A percentile compares a stretch with the other conserved stretches of the same genome.
phyloP scores from a whole-genome alignment of 257 asterid species.

The Capsicum baccatum region DNA sequence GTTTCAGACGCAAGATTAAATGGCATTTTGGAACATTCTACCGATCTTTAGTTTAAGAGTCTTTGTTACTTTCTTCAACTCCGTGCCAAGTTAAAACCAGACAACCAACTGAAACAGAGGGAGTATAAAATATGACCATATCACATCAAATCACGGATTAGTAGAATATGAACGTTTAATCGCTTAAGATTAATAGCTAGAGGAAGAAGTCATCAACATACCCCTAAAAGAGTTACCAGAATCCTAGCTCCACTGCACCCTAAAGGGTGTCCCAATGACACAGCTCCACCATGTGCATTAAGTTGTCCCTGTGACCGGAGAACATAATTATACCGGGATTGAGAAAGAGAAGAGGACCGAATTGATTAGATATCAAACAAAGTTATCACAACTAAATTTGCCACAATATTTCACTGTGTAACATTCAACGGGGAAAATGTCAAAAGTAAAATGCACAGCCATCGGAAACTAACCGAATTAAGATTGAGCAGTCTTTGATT shows the following conservation, averaged over 20 bases:
- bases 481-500: constrained; percentile 79
- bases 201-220: constrained; percentile 36
- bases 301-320: constrained; percentile 57
- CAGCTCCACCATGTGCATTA: constrained; percentile 93
- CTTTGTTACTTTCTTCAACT: no score
- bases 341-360: neutral
- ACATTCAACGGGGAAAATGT: neutral
- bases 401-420: neutral
- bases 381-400: neutral
- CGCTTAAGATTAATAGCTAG: neutral
- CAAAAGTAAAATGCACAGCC: constrained; percentile 26
- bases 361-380: neutral
- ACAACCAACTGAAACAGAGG: no score
- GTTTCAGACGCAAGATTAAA: no score
- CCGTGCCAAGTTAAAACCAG: no score
- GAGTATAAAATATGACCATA: neutral
- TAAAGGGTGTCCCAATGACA: constrained; percentile 89
- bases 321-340: constrained; percentile 24
- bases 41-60: no score
- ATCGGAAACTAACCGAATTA: constrained; percentile 58
- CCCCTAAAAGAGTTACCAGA: constrained; percentile 91
- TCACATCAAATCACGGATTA: neutral
- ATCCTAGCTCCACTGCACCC: constrained; percentile 99
- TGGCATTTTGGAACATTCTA: no score
- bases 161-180: neutral